Evolutionary conservation across 202 grass and related monocot species (phyloP).

Genomic region (Elaeis oleifera): DNA sequence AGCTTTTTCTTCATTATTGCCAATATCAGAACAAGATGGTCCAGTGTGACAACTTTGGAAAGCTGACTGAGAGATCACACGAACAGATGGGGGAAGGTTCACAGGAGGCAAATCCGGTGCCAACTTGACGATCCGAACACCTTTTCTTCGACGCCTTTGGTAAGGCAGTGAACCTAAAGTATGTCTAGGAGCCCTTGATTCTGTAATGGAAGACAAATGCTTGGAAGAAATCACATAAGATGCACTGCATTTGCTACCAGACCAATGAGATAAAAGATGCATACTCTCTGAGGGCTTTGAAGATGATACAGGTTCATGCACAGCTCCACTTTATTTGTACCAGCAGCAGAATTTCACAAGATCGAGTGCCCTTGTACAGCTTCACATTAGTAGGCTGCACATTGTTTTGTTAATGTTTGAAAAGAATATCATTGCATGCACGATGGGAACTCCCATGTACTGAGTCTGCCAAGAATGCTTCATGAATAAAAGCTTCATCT

Average conservation of each 20-base stretch:
- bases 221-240: slow-evolving; percentile 30
- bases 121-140: slow-evolving; percentile 70
- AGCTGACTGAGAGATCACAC: slow-evolving; percentile 56
- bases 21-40: slow-evolving; percentile 30
- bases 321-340: slow-evolving; percentile 25
- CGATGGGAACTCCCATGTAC: slow-evolving; percentile 38
- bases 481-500: slow-evolving; percentile 85
- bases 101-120: slow-evolving; percentile 91
- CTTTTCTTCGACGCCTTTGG: slow-evolving; percentile 36
- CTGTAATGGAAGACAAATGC: slow-evolving; percentile 20
- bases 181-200: slow-evolving; percentile 18
- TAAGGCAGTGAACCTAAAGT: slow-evolving; percentile 28
- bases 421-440: slow-evolving; percentile 27
- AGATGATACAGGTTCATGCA: slow-evolving; percentile 22
- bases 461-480: slow-evolving; percentile 82
- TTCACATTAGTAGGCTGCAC: slow-evolving; percentile 11
- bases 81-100: slow-evolving; percentile 73
- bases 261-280: slow-evolving; percentile 11
- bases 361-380: slow-evolving; percentile 18
- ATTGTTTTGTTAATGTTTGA: slow-evolving; percentile 23
- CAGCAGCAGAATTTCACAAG: slow-evolving; percentile 31
- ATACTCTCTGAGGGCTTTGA: slow-evolving; percentile 18
- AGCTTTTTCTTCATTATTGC: slow-evolving; percentile 36
- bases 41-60: slow-evolving; percentile 32
- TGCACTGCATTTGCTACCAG: slow-evolving; percentile 24